phyloP scores from a whole-genome alignment of 208 protist genomes.

The Leishmania guyanensis region DNA sequence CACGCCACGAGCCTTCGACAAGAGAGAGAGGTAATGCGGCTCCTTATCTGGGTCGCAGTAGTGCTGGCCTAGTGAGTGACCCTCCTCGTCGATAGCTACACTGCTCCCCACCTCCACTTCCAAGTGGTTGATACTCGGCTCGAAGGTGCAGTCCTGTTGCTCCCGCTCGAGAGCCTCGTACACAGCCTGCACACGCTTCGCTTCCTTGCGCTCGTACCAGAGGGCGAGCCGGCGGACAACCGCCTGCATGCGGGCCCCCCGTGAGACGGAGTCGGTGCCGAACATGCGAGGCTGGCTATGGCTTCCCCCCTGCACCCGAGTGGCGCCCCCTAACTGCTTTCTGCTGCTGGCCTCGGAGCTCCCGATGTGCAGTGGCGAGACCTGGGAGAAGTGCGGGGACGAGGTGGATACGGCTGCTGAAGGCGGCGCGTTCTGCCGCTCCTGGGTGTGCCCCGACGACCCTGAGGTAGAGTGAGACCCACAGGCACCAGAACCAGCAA shows the following conservation, averaged over 20 bases:
- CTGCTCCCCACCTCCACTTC: constrained; percentile 6
- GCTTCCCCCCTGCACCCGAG: background rate
- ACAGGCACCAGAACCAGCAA: constrained; percentile 4
- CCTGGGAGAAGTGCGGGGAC: background rate
- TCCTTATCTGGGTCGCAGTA: background rate
- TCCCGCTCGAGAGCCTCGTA: constrained; percentile 63
- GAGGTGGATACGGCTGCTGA: background rate
- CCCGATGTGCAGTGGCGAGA: background rate
- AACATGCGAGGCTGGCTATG: background rate
- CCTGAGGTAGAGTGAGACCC: background rate
- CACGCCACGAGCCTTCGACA: background rate
- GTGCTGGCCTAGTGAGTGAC: background rate
- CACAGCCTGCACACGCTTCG: constrained; percentile 54
- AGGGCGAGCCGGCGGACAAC: constrained; percentile 49
- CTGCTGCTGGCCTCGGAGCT: background rate
- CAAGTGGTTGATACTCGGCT: constrained; percentile 31
- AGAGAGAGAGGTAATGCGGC: background rate
- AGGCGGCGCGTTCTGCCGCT: background rate
- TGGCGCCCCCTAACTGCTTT: background rate
- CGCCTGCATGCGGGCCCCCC: constrained; percentile 9
- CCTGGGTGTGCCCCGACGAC: background rate
- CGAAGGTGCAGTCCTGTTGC: constrained; percentile 58
- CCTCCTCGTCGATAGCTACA: background rate
- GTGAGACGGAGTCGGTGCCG: background rate
- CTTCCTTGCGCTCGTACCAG: constrained; percentile 68